These are phyloP conservation scores for Starmerella floricola DNA, from an alignment of 805 yeast genomes.

Conservation along the genomic window DNA sequence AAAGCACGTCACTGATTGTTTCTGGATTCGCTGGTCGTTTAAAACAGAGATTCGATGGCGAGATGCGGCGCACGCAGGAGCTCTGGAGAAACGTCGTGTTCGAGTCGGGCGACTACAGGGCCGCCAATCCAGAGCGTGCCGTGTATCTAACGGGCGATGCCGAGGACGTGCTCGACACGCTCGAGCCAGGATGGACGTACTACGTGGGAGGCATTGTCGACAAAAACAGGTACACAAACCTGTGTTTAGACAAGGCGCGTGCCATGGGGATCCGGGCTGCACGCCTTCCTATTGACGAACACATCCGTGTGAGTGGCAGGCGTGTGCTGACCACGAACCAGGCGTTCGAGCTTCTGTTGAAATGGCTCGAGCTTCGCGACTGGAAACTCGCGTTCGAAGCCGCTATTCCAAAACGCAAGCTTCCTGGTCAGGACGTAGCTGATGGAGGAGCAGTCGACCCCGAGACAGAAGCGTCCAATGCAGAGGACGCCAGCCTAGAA, in stretches of 20 bases:
- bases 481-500: no score
- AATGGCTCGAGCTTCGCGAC: constrained; percentile 64
- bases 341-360: constrained; percentile 76
- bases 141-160: constrained; percentile 84
- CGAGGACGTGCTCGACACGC: constrained; percentile 47
- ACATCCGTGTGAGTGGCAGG: constrained; percentile 69
- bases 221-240: constrained; percentile 71
- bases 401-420: constrained; percentile 75
- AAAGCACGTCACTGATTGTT: constrained; percentile 47
- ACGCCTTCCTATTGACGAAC: constrained; percentile 77
- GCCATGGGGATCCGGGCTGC: constrained; percentile 58
- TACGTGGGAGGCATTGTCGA: constrained; percentile 94
- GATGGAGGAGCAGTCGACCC: no score
- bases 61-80: constrained; percentile 42
- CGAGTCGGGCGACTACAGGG: constrained; percentile 28
- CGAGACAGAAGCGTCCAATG: no score
- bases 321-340: constrained; percentile 87
- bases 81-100: constrained; percentile 60
- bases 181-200: constrained; percentile 63
- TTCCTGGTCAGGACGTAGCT: constrained; percentile 4
- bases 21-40: constrained; percentile 56
- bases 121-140: not conserved
- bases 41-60: constrained; percentile 53
- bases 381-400: constrained; percentile 81
- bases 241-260: constrained; percentile 75